Percentiles rank a stretch among this genome's conserved stretches.
phyloP scores from a whole-genome alignment of 208 protist genomes.

The Strigomonas culicis region DNA sequence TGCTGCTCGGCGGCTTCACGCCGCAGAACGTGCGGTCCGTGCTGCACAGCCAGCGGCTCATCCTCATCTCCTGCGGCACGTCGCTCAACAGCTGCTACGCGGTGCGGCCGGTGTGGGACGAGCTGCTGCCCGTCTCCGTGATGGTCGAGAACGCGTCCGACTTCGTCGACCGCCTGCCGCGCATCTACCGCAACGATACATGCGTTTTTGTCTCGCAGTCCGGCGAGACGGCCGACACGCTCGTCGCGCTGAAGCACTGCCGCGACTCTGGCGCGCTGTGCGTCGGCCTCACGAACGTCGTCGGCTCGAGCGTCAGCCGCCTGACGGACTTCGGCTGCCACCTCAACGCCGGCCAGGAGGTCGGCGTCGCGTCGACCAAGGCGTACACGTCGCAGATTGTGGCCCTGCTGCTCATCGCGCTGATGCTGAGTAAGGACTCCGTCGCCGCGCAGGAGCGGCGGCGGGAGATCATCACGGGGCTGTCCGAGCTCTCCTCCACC shows the following conservation, averaged over 20 bases:
- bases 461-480: constrained; percentile 56
- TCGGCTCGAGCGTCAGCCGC: constrained; percentile 89
- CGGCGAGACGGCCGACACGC: constrained; percentile 95
- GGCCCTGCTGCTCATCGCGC: constrained; percentile 84
- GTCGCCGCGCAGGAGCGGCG: constrained; percentile 37
- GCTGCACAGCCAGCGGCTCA: constrained; percentile 57
- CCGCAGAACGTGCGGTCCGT: constrained; percentile 36
- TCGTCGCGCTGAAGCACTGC: constrained; percentile 86
- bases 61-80: constrained; percentile 95
- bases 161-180: constrained; percentile 86
- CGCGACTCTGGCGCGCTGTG: constrained; percentile 59
- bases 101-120: constrained; percentile 86
- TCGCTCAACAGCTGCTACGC: constrained; percentile 91
- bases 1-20: constrained; percentile 89
- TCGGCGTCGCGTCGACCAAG: constrained; percentile 96
- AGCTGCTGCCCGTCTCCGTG: constrained; percentile 88
- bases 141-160: constrained; percentile 90
- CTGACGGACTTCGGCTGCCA: constrained; percentile 82
- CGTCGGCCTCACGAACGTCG: constrained; percentile 94
- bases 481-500: constrained; percentile 48
- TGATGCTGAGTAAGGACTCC: constrained; percentile 80
- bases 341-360: constrained; percentile 93
- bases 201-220: constrained; percentile 93
- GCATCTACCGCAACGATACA: constrained; percentile 80
- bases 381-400: constrained; percentile 96